Base-by-base conservation (phyloP, 2,329 filamentous ascomycete genomes). In the Pyricularia sp. region DNA sequence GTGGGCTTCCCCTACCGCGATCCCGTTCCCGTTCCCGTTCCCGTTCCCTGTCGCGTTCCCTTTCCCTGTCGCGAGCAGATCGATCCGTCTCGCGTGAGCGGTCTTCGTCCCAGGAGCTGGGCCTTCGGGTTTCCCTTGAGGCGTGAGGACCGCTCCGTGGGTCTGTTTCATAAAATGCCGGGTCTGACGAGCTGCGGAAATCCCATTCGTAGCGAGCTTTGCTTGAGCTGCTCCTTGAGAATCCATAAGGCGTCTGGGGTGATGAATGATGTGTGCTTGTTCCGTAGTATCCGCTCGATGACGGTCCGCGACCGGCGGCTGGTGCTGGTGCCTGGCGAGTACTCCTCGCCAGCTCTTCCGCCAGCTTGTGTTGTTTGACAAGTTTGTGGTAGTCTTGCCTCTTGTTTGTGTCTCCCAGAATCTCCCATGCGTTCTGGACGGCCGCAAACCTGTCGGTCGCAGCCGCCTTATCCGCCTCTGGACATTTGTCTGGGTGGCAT, bases 401-500 rank as follows among this genome's bases (percentile, higher is more conserved):
- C 44, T 57, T 57, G 13, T 5, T 40, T 28, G 62, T 28, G 12
- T 63, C 49, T 30, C 62, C 62, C 16, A 63, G 62, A 10, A 57
- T 63, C 62, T 63, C 62, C 62, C 62, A 63, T 44, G 62, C 62
- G n/a, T 57, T 57, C 49, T 63, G 62, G 24, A 63, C 44, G 16
- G 62, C 49, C 3, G 62, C 44, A 13, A 63, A 63, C 24, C 49
- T 49, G 19, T 57, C 49, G 44, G 44, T 57, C 40, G 62, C 62
- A 22, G 40, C 62, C n/a, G 40, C 44, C 62, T 57, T 63, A 16
- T 63, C 62, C 22, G 62, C 26, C 33, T 55, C 62, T 30, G 33
- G 33, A 26, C 30, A 31, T 78, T 96, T 96, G 80, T 97, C 93
- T 40, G 93, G 93, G 70, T 97, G 93, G 73, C 89, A 93, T 75